phyloP scores from a whole-genome alignment of 2,329 filamentous ascomycete genomes.

The Fusarium pseudograminearum region DNA sequence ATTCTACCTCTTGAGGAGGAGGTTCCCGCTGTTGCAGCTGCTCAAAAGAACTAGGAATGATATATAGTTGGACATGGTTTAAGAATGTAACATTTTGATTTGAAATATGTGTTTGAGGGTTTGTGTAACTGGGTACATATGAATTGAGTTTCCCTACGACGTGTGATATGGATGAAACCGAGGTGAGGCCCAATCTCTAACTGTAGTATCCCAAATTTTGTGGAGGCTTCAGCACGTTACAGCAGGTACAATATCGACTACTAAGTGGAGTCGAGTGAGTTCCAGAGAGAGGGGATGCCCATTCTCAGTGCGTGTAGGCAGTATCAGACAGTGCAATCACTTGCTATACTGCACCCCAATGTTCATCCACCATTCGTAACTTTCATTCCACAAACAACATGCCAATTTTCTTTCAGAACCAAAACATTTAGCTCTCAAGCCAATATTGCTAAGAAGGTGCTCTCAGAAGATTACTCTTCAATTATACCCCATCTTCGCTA shows the following conservation, averaged over 20 bases:
- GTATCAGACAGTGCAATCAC: constrained; percentile 16
- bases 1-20: constrained; percentile 84
- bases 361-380: constrained; percentile 8
- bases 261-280: constrained; percentile 7
- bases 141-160: constrained; percentile 3
- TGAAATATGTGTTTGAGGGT: neutral
- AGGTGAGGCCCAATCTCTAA: constrained; percentile 21
- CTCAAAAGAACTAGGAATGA: constrained; percentile 32
- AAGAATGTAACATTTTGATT: neutral
- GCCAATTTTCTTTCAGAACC: constrained; percentile 2
- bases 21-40: constrained; percentile 72
- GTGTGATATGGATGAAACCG: constrained; percentile 16
- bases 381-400: constrained; percentile 15
- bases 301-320: constrained; percentile 21
- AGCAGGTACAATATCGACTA: neutral
- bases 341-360: neutral
- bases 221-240: constrained; percentile 11
- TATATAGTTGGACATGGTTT: neutral
- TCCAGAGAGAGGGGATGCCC: constrained; percentile 3
- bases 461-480: neutral
- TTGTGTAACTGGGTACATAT: constrained; percentile 6
- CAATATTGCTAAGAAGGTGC: neutral
- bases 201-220: constrained; percentile 22
- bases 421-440: neutral
- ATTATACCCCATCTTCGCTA: neutral